Evolutionary conservation across 2,329 filamentous ascomycete species (phyloP), one percentile per base, ranked within the genome.

Genomic region (Gnomoniopsis sp.): DNA sequence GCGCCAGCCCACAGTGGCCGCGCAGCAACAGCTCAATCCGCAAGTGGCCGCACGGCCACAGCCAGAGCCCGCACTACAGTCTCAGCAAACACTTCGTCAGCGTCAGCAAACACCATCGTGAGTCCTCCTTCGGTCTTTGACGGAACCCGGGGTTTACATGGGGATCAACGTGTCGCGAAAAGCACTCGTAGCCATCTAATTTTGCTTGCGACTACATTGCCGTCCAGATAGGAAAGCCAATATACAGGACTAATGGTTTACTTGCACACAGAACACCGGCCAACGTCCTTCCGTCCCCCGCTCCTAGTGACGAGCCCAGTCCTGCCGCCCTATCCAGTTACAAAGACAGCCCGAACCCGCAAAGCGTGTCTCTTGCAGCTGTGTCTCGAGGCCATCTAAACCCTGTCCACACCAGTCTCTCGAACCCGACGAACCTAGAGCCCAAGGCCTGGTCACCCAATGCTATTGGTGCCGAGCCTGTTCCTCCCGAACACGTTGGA

Each of bases 271-370:
- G 63, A 62, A n/a, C 58, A 53, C 56, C 63, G 49, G 44, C 62
- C 58, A 59, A 62, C 60, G 74, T 82, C 21, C 77, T 88, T 52
- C 83, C 85, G 7, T 88, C 87, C 15, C 85, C 87, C 34, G 80
- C 85, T 14, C 80, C 83, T 12, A 88, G 84, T 67, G 82, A 88
- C 63, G 84, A 87, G 61, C 74, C 77, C 17, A 84, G 81, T 65
- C 81, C 81, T 23, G 69, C 69, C 62, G 69, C 69, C 62, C 60
- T 72, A 58, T 67, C 72, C 60, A 70, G 65, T 57, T 52, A 68
- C 64, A 61, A 65, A 67, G 68, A 75, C 59, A 74, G 73, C 65
- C 67, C 76, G 62, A 65, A 67, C 63, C 57, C 60, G 53, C 33
- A 46, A 22, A 48, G 65, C 63, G 59, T 67, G 69, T 65, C 68